phyloP scores from a whole-genome alignment of 169 alveolate species.

The Plasmodium coatneyi region DNA sequence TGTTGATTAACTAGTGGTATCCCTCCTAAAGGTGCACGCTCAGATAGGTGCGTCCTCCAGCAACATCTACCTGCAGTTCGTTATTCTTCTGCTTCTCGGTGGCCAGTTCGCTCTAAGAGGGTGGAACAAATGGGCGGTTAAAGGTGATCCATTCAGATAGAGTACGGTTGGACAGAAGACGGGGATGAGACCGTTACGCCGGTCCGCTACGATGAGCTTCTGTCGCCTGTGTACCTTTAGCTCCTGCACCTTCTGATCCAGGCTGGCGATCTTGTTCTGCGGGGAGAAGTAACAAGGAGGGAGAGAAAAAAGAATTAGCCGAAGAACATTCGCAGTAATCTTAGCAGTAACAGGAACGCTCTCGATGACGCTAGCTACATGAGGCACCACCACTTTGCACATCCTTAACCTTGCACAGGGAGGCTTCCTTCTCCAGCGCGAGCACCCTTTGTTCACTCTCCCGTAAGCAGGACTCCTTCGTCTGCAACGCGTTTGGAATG shows the following conservation, averaged over 20 bases:
- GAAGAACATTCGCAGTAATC: background rate
- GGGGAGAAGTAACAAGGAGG: background rate
- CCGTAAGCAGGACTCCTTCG: background rate
- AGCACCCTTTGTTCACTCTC: background rate
- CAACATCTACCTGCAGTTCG: slow-evolving; percentile 2
- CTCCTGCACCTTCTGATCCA: slow-evolving; percentile 37
- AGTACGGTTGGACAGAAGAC: background rate
- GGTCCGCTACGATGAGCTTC: background rate
- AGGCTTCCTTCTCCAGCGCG: background rate
- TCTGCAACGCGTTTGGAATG: background rate
- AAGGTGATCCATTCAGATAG: background rate
- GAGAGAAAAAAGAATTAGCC: background rate
- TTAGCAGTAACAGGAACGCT: background rate
- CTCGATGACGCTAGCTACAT: background rate
- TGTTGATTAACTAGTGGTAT: background rate
- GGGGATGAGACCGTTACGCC: background rate
- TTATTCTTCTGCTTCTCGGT: slow-evolving; percentile 3
- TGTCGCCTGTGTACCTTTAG: slow-evolving; percentile 1
- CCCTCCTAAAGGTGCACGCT: background rate
- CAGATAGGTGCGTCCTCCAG: background rate
- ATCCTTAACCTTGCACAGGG: background rate
- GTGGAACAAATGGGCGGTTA: background rate
- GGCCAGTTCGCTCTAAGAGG: slow-evolving; percentile 6
- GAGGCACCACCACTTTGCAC: background rate
- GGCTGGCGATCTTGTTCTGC: slow-evolving; percentile 15